phyloP scores from a whole-genome alignment of 805 yeast species.

The Yarrowia sp. region DNA sequence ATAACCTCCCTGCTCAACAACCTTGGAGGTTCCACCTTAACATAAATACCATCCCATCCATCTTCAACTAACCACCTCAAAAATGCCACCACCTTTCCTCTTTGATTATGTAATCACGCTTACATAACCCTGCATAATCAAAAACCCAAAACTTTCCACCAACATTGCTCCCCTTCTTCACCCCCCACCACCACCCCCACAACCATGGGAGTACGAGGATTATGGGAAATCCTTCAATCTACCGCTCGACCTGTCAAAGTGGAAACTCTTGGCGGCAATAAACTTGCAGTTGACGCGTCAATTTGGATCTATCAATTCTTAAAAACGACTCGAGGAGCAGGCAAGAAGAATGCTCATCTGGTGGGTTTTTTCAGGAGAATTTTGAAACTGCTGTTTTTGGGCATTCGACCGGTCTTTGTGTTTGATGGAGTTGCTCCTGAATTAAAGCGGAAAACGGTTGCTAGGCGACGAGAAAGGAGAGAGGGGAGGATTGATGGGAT shows the following conservation, averaged over 20 bases:
- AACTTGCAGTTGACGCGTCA: conserved; percentile 94
- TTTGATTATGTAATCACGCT: not conserved
- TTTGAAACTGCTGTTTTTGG: conserved; percentile 83
- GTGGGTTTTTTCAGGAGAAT: conserved; percentile 95
- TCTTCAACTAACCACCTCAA: too few relatives aligned
- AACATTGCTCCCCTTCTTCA: not conserved
- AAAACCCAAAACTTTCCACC: too few relatives aligned
- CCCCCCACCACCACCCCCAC: not conserved
- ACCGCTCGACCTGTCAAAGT: conserved; percentile 86
- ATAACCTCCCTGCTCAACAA: too few relatives aligned
- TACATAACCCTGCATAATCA: not conserved
- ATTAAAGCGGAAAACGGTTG: conserved; percentile 75
- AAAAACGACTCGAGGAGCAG: conserved; percentile 85
- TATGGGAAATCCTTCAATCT: conserved; percentile 91
- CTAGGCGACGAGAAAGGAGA: conserved; percentile 66
- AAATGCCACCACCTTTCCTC: too few relatives aligned
- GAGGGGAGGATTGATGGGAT: conserved; percentile 72
- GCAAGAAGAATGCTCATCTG: conserved; percentile 74
- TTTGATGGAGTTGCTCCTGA: conserved; percentile 95
- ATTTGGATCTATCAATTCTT: conserved; percentile 97
- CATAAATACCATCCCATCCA: too few relatives aligned
- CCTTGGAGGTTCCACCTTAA: not conserved
- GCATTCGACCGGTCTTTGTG: conserved; percentile 84
- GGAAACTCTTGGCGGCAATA: conserved; percentile 75
- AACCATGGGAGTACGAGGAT: conserved; percentile 96